A percentile compares a stretch with the other conserved stretches of the same genome.
Conservation (phyloP, 371 early-diverging fungal species). For the Nematocida parisii region DNA sequence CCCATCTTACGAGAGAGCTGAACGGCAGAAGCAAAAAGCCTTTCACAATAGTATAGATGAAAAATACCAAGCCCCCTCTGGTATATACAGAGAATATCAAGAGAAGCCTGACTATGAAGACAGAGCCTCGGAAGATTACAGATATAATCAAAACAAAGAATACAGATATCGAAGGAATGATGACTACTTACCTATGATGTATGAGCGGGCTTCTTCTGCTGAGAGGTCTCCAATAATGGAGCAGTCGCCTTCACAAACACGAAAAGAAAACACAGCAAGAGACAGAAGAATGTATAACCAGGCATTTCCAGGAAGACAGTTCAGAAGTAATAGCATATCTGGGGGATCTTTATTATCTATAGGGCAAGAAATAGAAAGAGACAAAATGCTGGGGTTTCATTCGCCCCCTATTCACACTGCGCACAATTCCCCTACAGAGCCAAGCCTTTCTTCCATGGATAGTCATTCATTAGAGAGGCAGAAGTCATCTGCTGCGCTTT, state of each 20-base stretch:
- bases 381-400: constrained; percentile 13
- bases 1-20: constrained; percentile 24
- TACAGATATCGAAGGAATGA: constrained; percentile 20
- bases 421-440: not conserved
- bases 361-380: constrained; percentile 40
- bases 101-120: constrained; percentile 44
- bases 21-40: constrained; percentile 43
- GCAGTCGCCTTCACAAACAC: constrained; percentile 6
- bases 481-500: not conserved
- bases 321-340: constrained; percentile 46
- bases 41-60: constrained; percentile 25
- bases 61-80: constrained; percentile 19
- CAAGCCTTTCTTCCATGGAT: not conserved
- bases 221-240: constrained; percentile 3
- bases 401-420: not conserved
- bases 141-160: constrained; percentile 25
- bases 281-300: constrained; percentile 39
- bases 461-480: not conserved
- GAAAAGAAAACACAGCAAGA: constrained; percentile 5
- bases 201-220: constrained; percentile 1
- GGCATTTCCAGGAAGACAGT: constrained; percentile 37
- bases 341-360: constrained; percentile 35
- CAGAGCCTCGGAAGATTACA: constrained; percentile 7
- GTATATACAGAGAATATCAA: constrained; percentile 19
- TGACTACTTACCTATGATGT: not conserved